Percentiles rank a stretch among this genome's conserved stretches.
Conservation (phyloP, 139 green algal genomes). For the Ettlia oleoabundans region DNA sequence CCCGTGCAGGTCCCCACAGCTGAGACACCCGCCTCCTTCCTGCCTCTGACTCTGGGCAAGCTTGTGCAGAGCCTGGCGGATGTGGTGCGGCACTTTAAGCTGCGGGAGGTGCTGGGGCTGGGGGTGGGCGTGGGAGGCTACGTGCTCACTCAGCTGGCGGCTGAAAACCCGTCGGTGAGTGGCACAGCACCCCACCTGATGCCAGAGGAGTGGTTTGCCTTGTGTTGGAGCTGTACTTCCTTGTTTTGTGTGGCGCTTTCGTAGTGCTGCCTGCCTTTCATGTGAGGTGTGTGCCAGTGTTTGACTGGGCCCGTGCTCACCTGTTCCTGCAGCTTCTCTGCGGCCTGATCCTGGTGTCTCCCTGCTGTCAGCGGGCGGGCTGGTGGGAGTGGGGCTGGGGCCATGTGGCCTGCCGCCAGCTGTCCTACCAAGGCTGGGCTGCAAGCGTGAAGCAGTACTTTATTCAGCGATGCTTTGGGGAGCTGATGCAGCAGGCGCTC, state of each 20-base stretch:
- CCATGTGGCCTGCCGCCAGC: conserved; percentile 8
- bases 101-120: conserved; percentile 32
- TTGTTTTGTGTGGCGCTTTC: too few species aligned
- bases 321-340: conserved; percentile 7
- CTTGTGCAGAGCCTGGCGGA: conserved; percentile 39
- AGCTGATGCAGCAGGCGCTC: conserved; percentile 24
- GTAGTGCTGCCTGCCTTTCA: too few species aligned
- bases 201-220: too few species aligned
- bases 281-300: too few species aligned
- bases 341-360: conserved; percentile 52
- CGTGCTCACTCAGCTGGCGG: conserved; percentile 38
- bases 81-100: conserved; percentile 40
- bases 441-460: conserved; percentile 16
- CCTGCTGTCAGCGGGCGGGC: conserved; percentile 23
- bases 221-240: too few species aligned
- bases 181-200: too few species aligned
- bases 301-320: background rate
- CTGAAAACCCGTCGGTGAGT: conserved; percentile 20
- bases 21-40: conserved; percentile 13
- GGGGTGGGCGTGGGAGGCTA: conserved; percentile 44
- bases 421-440: conserved; percentile 28
- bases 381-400: conserved; percentile 59
- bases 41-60: conserved; percentile 38
- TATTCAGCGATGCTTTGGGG: conserved; percentile 15
- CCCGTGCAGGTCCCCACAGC: conserved; percentile 5